Evolutionary conservation across 352 stramenopile species (phyloP).

Genomic region (Pythium chondricola): DNA sequence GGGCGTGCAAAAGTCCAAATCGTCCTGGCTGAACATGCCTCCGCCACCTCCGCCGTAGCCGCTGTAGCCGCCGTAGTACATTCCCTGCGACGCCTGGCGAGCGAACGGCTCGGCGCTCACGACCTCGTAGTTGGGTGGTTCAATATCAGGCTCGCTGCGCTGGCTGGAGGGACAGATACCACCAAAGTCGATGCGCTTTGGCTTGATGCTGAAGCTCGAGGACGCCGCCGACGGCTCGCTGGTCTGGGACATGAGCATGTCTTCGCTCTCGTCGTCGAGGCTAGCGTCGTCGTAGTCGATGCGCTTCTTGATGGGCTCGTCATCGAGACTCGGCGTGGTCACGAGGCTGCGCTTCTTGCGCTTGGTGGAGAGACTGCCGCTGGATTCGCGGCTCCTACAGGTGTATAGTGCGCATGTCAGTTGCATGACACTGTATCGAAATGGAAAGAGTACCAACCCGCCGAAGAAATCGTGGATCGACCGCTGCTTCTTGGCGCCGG

Average conservation of each 20-base stretch:
- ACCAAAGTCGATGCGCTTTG: constrained; percentile 77
- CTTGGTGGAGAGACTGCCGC: constrained; percentile 16
- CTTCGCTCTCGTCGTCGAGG: constrained; percentile 35
- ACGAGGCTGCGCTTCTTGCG: constrained; percentile 22
- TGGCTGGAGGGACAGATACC: constrained; percentile 46
- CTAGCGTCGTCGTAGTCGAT: constrained; percentile 67
- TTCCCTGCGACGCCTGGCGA: constrained; percentile 20
- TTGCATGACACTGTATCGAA: no score
- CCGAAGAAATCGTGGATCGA: constrained; percentile 85
- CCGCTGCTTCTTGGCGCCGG: constrained; percentile 64
- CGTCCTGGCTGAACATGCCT: constrained; percentile 76
- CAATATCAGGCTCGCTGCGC: constrained; percentile 60
- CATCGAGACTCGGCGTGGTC: constrained; percentile 15
- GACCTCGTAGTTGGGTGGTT: constrained; percentile 22
- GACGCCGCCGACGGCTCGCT: constrained; percentile 21
- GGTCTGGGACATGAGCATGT: constrained; percentile 26
- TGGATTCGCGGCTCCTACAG: not conserved
- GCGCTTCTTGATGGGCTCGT: constrained; percentile 52
- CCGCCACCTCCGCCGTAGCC: constrained; percentile 10
- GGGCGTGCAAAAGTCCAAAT: constrained; percentile 81
- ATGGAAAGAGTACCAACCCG: no score
- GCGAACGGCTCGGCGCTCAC: not conserved
- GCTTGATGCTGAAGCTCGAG: constrained; percentile 21
- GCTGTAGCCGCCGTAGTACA: constrained; percentile 3
- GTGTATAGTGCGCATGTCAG: no score